These are phyloP conservation scores for Dichomitus squalens DNA, from an alignment of 1,284 basidiomycete genomes.

Conservation along the genomic window DNA sequence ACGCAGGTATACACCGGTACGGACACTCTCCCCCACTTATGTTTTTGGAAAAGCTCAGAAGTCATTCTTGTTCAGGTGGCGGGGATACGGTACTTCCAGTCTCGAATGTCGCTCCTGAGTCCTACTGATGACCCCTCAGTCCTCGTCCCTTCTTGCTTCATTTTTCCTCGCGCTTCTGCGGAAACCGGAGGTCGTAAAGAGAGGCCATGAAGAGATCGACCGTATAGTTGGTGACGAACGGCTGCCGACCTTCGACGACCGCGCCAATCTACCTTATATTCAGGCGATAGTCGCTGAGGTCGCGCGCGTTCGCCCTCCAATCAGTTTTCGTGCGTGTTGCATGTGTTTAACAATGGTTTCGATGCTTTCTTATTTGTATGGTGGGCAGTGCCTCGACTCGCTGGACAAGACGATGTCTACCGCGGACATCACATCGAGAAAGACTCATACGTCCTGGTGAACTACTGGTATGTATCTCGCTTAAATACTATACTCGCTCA, in stretches of 20 bases:
- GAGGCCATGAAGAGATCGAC: slow-evolving; percentile 36
- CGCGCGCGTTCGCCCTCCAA: slow-evolving; percentile 28
- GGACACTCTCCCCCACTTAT: background rate
- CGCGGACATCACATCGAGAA: slow-evolving; percentile 13
- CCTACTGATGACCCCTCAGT: background rate
- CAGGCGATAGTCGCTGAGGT: slow-evolving; percentile 35
- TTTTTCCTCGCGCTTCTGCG: slow-evolving; percentile 34
- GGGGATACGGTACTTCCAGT: slow-evolving; percentile 11
- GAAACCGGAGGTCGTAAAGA: slow-evolving; percentile 31
- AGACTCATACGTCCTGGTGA: slow-evolving; percentile 15
- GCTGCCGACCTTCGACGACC: slow-evolving; percentile 34
- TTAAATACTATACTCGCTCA: too few species aligned
- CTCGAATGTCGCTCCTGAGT: background rate
- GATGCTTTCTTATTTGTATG: background rate
- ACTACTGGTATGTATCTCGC: slow-evolving; percentile 13
- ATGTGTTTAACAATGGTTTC: background rate
- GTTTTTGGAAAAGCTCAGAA: background rate
- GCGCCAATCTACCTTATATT: slow-evolving; percentile 31
- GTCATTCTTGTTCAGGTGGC: background rate
- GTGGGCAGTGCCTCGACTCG: slow-evolving; percentile 2
- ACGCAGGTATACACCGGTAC: slow-evolving; percentile 13
- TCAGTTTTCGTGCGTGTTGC: slow-evolving; percentile 14
- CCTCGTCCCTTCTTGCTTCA: slow-evolving; percentile 6
- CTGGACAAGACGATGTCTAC: slow-evolving; percentile 15
- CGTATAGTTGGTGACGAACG: slow-evolving; percentile 29